phyloP scores from a whole-genome alignment of 1,139 yeast species.

The Candida freyschussii region DNA sequence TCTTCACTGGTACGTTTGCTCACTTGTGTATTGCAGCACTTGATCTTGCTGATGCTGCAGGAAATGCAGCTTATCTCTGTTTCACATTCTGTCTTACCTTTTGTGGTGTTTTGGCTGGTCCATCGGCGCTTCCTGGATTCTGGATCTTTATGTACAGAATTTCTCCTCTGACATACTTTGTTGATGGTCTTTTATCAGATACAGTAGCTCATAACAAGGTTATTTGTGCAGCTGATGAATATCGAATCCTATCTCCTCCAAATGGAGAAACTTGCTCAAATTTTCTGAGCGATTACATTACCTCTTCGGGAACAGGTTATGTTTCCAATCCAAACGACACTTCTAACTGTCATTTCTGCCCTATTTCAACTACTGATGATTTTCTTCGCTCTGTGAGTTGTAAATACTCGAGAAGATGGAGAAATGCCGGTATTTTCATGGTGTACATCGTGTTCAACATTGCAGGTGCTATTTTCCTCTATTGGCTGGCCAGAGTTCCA shows the following conservation, averaged over 20 bases:
- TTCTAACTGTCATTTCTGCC: constrained; percentile 48
- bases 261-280: constrained; percentile 46
- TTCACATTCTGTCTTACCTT: constrained; percentile 68
- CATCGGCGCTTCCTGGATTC: constrained; percentile 51
- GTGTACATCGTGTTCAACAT: constrained; percentile 49
- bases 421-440: constrained; percentile 52
- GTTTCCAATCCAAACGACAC: constrained; percentile 40
- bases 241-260: constrained; percentile 46
- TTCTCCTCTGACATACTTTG: constrained; percentile 60
- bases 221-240: too few relatives aligned
- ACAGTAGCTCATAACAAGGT: too few relatives aligned
- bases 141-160: constrained; percentile 62
- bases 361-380: constrained; percentile 43
- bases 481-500: constrained; percentile 81
- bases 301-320: constrained; percentile 52
- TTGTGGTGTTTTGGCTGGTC: constrained; percentile 77
- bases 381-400: constrained; percentile 43
- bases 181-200: constrained; percentile 45
- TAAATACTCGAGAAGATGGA: constrained; percentile 50
- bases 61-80: constrained; percentile 56
- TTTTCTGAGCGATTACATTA: constrained; percentile 44
- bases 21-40: constrained; percentile 58
- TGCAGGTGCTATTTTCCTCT: constrained; percentile 46
- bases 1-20: constrained; percentile 59
- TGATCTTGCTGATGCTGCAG: constrained; percentile 67